Conservation (phyloP, 2,329 filamentous ascomycete genomes). For the Geosmithia flava region DNA sequence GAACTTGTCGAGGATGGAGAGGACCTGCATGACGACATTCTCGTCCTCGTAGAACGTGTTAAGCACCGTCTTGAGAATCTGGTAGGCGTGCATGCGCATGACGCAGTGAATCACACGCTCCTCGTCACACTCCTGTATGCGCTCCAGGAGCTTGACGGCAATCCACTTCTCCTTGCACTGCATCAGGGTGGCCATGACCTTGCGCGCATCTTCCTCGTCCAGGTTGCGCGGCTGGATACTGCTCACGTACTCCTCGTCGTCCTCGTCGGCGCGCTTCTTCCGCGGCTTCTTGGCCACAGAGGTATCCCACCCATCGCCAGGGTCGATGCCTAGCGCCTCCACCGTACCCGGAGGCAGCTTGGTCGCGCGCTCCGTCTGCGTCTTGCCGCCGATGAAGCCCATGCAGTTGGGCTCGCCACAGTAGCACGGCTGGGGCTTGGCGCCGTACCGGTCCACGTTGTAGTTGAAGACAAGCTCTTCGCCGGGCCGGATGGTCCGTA, state of each 20-base stretch:
- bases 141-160: conserved; percentile 81
- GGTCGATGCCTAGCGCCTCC: conserved; percentile 90
- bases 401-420: conserved; percentile 91
- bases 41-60: conserved; percentile 78
- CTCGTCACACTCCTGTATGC: conserved; percentile 78
- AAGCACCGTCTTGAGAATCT: conserved; percentile 80
- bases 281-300: conserved; percentile 79
- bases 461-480: conserved; percentile 99
- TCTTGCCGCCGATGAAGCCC: conserved; percentile 94
- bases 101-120: conserved; percentile 80
- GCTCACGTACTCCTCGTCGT: conserved; percentile 93
- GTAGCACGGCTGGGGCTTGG: conserved; percentile 93
- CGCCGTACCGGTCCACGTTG: conserved; percentile 96
- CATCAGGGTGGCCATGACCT: conserved; percentile 93
- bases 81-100: conserved; percentile 93
- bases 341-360: conserved; percentile 83
- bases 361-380: conserved; percentile 88
- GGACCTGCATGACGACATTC: conserved; percentile 79
- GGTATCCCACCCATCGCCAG: conserved; percentile 84
- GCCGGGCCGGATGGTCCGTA: conserved; percentile 70
- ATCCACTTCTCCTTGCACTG: conserved; percentile 99
- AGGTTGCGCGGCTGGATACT: conserved; percentile 70
- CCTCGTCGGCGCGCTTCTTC: conserved; percentile 84
- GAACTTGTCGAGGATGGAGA: conserved; percentile 80
- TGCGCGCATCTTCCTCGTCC: conserved; percentile 73